These are phyloP conservation scores for Notholithocarpus densiflorus DNA, from an alignment of 306 rosid genomes.

Conservation along the genomic window DNA sequence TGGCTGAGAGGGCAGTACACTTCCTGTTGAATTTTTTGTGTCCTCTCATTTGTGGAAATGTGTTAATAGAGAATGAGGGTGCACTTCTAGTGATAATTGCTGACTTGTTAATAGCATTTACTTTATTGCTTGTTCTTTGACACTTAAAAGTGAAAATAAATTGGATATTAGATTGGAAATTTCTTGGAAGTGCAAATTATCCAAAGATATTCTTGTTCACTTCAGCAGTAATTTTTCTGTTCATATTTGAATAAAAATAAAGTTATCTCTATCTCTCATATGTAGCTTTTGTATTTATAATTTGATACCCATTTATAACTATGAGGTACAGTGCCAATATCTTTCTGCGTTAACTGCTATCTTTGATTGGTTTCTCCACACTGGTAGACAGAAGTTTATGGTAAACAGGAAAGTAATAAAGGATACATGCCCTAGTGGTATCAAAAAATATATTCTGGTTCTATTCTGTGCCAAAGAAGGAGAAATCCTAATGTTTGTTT, in stretches of 20 bases:
- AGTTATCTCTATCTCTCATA: background rate
- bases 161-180: background rate
- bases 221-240: background rate
- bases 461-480: background rate
- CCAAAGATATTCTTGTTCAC: background rate
- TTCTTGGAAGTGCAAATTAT: background rate
- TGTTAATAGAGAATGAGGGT: slow-evolving; percentile 12
- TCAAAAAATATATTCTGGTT: background rate
- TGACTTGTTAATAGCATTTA: slow-evolving; percentile 7
- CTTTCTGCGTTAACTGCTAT: background rate
- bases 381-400: too few relatives aligned
- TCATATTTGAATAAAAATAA: background rate
- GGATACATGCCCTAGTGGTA: too few relatives aligned
- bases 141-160: background rate
- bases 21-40: slow-evolving; percentile 4
- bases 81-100: slow-evolving; percentile 17
- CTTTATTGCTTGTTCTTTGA: slow-evolving; percentile 12
- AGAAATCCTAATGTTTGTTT: background rate
- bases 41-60: slow-evolving; percentile 24
- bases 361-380: background rate
- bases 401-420: too few relatives aligned
- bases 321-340: background rate
- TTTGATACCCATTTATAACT: background rate
- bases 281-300: background rate
- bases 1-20: background rate